Evolutionary conservation across 176 grass and related monocot genomes (phyloP).

Genomic region (Sorghum bicolor): DNA sequence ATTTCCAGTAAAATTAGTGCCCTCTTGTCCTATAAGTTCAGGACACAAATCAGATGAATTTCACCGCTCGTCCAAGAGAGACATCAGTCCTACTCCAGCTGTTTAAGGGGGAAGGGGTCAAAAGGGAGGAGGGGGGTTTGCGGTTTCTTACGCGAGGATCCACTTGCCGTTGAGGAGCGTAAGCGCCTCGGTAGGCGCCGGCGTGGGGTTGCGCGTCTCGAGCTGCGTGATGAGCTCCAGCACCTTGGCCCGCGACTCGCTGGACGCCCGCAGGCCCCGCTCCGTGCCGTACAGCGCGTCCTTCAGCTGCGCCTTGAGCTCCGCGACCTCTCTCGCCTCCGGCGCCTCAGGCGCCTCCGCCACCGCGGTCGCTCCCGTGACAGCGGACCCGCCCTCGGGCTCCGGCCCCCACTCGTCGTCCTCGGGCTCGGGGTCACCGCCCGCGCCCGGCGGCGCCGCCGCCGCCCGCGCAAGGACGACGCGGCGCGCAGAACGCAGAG

Average conservation of each 20-base stretch:
- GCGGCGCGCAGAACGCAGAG: neutral
- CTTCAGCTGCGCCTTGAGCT: conserved; percentile 74
- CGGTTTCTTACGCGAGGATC: conserved; percentile 75
- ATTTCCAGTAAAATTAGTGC: neutral
- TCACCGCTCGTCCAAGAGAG: neutral
- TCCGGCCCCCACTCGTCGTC: conserved; percentile 84
- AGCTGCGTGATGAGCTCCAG: conserved; percentile 89
- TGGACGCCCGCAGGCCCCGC: conserved; percentile 70
- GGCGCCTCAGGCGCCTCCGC: conserved; percentile 23
- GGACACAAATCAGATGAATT: neutral
- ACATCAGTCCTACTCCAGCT: neutral
- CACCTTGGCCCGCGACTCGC: conserved; percentile 82
- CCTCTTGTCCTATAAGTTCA: neutral
- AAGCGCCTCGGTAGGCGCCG: conserved; percentile 83
- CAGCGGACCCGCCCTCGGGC: neutral
- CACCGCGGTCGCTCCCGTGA: conserved; percentile 8
- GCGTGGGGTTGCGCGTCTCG: conserved; percentile 80
- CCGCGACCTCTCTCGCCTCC: conserved; percentile 44
- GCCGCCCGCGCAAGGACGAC: conserved; percentile 12
- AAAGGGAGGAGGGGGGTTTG: too few species aligned
- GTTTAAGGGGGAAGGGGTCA: neutral
- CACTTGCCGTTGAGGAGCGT: conserved; percentile 85
- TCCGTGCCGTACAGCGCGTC: conserved; percentile 79
- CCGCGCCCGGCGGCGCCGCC: conserved; percentile 31
- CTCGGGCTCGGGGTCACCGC: conserved; percentile 54